A percentile compares a stretch with the other conserved stretches of the same genome.
These are phyloP conservation scores for Sphaerulina populicola DNA, from an alignment of 2,329 filamentous ascomycete genomes.

Conservation along the genomic window DNA sequence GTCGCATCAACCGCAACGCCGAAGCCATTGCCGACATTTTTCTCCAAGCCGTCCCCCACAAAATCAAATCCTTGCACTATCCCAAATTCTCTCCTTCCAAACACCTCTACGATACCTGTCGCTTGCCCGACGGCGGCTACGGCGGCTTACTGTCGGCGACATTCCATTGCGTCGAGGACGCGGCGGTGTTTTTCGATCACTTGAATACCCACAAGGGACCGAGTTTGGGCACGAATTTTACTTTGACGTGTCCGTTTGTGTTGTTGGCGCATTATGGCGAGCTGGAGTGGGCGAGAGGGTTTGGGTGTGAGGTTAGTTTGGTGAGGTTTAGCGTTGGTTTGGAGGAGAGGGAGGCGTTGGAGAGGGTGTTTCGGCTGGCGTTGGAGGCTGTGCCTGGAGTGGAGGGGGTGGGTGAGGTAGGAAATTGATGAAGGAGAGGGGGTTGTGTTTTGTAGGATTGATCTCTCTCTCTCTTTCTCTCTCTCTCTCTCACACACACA, in stretches of 20 bases:
- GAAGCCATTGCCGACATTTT: slow-evolving; percentile 58
- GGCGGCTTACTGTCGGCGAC: slow-evolving; percentile 81
- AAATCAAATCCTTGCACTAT: slow-evolving; percentile 75
- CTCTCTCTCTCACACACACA: too few species aligned
- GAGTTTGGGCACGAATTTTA: slow-evolving; percentile 94
- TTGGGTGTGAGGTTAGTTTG: slow-evolving; percentile 71
- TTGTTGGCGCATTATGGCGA: slow-evolving; percentile 86
- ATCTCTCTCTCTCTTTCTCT: too few species aligned
- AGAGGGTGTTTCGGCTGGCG: slow-evolving; percentile 46
- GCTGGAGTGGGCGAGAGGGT: slow-evolving; percentile 77
- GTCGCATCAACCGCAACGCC: slow-evolving; percentile 75
- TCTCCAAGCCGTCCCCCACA: slow-evolving; percentile 31
- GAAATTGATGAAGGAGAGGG: too few species aligned
- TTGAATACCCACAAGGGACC: slow-evolving; percentile 87
- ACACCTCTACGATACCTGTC: slow-evolving; percentile 68
- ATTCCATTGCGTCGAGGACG: slow-evolving; percentile 62
- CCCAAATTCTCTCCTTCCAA: slow-evolving; percentile 68
- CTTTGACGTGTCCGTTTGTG: slow-evolving; percentile 75
- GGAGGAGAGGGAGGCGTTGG: slow-evolving; percentile 64
- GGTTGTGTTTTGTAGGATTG: too few species aligned
- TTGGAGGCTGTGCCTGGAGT: slow-evolving; percentile 1
- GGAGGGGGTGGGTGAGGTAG: too few species aligned
- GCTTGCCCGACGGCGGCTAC: slow-evolving; percentile 62
- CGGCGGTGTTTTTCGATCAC: slow-evolving; percentile 74
- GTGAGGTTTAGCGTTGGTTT: slow-evolving; percentile 83